Evolutionary conservation across 768 basidiomycete genomes (phyloP).

Genomic region (Kondoa malvinella): DNA sequence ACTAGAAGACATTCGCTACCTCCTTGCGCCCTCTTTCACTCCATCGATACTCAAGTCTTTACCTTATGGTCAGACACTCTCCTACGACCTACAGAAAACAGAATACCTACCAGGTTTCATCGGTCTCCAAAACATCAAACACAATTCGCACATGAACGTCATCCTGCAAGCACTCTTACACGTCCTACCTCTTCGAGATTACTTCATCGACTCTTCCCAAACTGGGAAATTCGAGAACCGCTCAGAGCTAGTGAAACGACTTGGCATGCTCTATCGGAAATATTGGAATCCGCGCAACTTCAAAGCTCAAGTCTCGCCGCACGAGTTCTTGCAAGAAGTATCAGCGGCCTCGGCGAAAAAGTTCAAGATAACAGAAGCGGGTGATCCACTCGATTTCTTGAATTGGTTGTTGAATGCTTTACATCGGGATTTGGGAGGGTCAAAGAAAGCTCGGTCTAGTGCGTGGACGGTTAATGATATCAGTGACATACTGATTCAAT

Average conservation of each 20-base stretch:
- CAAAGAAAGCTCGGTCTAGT: conserved; percentile 83
- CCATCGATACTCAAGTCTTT: conserved; percentile 34
- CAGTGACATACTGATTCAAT: neutral
- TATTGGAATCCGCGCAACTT: conserved; percentile 91
- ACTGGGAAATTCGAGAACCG: conserved; percentile 12
- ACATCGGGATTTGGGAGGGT: conserved; percentile 85
- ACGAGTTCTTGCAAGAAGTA: conserved; percentile 95
- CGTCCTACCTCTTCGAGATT: conserved; percentile 72
- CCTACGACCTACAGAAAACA: conserved; percentile 65
- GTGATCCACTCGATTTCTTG: conserved; percentile 89
- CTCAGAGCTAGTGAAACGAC: conserved; percentile 69
- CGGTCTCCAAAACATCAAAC: conserved; percentile 93
- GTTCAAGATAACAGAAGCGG: conserved; percentile 82
- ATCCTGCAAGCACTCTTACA: conserved; percentile 86
- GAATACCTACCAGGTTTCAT: conserved; percentile 84
- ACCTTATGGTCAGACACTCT: conserved; percentile 45
- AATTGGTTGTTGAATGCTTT: conserved; percentile 87
- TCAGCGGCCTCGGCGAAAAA: conserved; percentile 71
- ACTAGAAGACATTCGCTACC: conserved; percentile 80
- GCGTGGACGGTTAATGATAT: conserved; percentile 7
- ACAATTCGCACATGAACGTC: conserved; percentile 94
- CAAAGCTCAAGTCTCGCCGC: conserved; percentile 97
- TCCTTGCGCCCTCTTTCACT: conserved; percentile 78
- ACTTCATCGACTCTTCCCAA: conserved; percentile 47
- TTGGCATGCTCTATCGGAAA: conserved; percentile 74